Conservation (phyloP, 2,329 filamentous ascomycete species). For the Fusarium devonianum region DNA sequence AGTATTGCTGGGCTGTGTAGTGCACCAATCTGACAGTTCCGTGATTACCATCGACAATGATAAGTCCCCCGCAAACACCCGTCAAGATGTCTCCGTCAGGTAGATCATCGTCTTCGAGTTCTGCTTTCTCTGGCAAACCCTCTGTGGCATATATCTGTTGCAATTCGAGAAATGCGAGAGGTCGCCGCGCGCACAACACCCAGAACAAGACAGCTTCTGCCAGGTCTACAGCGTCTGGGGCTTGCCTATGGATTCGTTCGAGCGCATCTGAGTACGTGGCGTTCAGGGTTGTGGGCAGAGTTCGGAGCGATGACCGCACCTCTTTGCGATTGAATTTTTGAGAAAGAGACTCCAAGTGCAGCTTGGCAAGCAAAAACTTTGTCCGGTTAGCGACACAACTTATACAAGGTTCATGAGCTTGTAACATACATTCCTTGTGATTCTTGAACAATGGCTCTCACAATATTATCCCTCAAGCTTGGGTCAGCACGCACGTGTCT, state of each 20-base stretch:
- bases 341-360: neutral
- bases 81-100: neutral
- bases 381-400: neutral
- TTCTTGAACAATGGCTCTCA: neutral
- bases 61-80: neutral
- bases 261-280: neutral
- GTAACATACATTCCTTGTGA: neutral
- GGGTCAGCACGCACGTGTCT: neutral
- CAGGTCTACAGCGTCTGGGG: neutral
- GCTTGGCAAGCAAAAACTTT: neutral
- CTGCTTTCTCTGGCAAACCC: neutral
- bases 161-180: slow-evolving; percentile 1
- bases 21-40: neutral
- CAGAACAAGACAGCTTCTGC: slow-evolving; percentile 8
- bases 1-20: slow-evolving; percentile 1
- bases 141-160: slow-evolving; percentile 1
- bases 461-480: neutral
- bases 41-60: neutral
- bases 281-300: neutral
- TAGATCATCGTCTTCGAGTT: neutral
- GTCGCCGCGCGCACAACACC: slow-evolving; percentile 1
- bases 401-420: neutral
- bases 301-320: neutral
- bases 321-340: slow-evolving; percentile 2
- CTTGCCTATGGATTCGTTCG: neutral